A percentile compares a stretch with the other conserved stretches of the same genome.
Conservation (phyloP, 768 basidiomycete genomes). For the Calocera viscosa region DNA sequence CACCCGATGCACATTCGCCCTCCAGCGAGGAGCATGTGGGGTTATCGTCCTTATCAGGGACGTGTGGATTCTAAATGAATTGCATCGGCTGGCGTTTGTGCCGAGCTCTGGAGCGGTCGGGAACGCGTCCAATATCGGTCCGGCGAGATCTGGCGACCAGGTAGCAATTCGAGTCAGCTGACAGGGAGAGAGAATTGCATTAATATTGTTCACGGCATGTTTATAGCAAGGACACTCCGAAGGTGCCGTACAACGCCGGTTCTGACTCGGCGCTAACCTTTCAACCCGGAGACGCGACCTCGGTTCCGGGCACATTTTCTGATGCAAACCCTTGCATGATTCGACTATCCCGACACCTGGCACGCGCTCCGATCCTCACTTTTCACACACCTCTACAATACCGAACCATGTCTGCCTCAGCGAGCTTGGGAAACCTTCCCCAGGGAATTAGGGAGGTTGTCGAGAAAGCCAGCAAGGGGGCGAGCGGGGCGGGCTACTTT, state of each 20-base stretch:
- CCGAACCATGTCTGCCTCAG: neutral
- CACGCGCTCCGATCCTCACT: neutral
- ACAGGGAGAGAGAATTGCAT: no score
- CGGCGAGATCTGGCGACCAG: no score
- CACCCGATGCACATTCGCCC: no score
- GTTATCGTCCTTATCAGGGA: no score
- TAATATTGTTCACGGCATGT: no score
- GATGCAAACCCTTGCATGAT: neutral
- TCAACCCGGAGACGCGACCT: neutral
- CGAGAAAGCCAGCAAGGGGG: constrained; percentile 7
- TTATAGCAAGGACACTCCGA: no score
- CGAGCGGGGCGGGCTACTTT: neutral
- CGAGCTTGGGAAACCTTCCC: neutral
- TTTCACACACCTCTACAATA: neutral
- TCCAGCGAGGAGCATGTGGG: no score
- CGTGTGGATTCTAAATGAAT: no score
- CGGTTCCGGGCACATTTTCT: neutral
- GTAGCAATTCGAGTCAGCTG: no score
- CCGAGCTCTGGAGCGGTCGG: no score
- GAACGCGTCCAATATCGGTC: no score
- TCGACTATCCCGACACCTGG: neutral
- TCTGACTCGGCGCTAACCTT: neutral
- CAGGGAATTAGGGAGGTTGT: constrained; percentile 3
- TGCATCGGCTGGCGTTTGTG: no score
- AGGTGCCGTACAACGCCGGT: neutral